Conservation (phyloP, 129 eudicot species). For the Cynara cardunculus region DNA sequence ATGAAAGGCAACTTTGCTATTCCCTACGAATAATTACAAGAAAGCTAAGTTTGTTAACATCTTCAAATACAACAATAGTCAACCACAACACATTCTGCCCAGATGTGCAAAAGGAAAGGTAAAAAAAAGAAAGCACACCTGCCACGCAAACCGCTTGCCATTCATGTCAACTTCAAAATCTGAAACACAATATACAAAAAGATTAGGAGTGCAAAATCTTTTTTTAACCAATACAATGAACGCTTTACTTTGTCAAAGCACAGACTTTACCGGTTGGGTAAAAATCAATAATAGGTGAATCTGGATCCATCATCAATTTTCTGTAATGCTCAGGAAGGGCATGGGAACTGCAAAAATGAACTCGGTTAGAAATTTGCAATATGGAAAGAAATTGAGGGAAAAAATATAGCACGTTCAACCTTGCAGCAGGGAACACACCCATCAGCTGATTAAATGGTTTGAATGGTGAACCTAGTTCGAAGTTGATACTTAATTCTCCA, state of each 20-base stretch:
- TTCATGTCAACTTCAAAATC: conserved; percentile 99
- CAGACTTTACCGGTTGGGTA: conserved; percentile 72
- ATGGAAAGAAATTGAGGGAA: background rate
- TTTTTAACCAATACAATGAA: background rate
- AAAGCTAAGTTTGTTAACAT: background rate
- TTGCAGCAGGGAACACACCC: conserved; percentile 99
- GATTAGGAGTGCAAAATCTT: background rate
- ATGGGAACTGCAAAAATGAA: conserved; percentile 67
- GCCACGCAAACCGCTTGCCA: conserved; percentile 96
- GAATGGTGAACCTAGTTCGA: conserved; percentile 88
- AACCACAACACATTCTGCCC: background rate
- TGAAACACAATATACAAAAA: conserved; percentile 24
- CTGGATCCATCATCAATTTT: conserved; percentile 87
- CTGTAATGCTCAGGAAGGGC: conserved; percentile 92
- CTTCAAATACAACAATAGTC: background rate
- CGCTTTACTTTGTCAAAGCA: conserved; percentile 1
- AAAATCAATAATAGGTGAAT: conserved; percentile 88
- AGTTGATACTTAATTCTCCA: conserved; percentile 64
- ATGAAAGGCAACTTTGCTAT: conserved; percentile 91
- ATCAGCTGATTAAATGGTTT: conserved; percentile 95
- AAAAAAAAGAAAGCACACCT: conserved; percentile 43
- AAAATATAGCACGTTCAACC: conserved; percentile 38
- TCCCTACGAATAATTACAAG: conserved; percentile 41
- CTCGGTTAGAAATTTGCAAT: conserved; percentile 23
- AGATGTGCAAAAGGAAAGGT: background rate